Conservation (phyloP, 139 green algal species). For the Mesotaenium endlicherianum region DNA sequence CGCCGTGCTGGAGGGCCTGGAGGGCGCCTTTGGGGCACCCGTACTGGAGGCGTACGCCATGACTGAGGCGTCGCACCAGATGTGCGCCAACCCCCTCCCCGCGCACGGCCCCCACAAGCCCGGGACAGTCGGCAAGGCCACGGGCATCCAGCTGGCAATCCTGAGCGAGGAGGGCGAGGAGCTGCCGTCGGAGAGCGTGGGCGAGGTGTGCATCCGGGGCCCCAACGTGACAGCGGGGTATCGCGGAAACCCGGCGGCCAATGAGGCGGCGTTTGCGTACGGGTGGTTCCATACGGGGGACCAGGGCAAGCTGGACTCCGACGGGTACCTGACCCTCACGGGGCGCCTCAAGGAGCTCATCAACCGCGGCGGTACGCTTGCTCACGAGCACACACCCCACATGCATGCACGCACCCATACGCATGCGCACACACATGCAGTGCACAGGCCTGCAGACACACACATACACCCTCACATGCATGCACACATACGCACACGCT, state of each 20-base stretch:
- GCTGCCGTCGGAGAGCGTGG: slow-evolving; percentile 51
- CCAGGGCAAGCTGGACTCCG: slow-evolving; percentile 66
- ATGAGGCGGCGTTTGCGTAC: slow-evolving; percentile 65
- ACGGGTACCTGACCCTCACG: slow-evolving; percentile 80
- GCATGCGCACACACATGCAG: too few species aligned
- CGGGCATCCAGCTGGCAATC: slow-evolving; percentile 49
- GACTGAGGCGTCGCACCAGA: slow-evolving; percentile 85
- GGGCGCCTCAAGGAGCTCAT: slow-evolving; percentile 89
- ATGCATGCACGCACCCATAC: too few species aligned
- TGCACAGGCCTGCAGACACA: too few species aligned
- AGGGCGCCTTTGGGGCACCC: slow-evolving; percentile 66
- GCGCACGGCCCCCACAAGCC: slow-evolving; percentile 42
- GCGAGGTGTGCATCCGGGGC: slow-evolving; percentile 77
- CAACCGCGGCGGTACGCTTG: slow-evolving; percentile 57
- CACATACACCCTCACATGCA: too few species aligned
- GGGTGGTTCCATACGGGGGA: slow-evolving; percentile 74
- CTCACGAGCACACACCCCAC: too few species aligned
- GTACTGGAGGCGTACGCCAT: slow-evolving; percentile 89
- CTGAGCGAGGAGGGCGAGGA: slow-evolving; percentile 44
- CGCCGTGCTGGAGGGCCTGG: slow-evolving; percentile 70
- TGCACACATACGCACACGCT: too few species aligned
- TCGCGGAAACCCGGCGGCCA: slow-evolving; percentile 72
- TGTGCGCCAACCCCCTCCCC: slow-evolving; percentile 76
- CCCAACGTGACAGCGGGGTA: slow-evolving; percentile 83
- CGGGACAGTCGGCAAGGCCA: slow-evolving; percentile 50